Conservation (phyloP, 257 asterid species). For the Solanum phureja region DNA sequence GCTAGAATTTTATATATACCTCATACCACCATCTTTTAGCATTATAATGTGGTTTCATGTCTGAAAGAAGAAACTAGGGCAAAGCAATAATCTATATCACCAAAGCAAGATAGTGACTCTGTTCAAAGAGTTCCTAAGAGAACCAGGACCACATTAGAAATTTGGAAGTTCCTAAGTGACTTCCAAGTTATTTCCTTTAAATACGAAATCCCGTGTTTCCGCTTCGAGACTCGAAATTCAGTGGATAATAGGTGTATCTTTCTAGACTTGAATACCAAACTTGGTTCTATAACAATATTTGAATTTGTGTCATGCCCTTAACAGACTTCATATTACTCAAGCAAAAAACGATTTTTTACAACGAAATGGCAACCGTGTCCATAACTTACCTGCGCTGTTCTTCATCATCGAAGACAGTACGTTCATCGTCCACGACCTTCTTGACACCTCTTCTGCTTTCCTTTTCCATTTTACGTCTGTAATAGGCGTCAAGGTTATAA, state of each 20-base stretch:
- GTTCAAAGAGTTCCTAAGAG: not conserved
- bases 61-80: not conserved
- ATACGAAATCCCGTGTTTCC: not conserved
- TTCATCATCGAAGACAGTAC: slow-evolving; percentile 81
- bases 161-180: not conserved
- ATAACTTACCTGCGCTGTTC: slow-evolving; percentile 69
- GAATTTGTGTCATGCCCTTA: not conserved
- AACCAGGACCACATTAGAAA: not conserved
- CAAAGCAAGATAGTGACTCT: not conserved
- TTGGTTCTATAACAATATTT: not conserved
- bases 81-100: not conserved
- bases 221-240: not conserved
- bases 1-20: not conserved
- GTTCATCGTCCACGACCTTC: slow-evolving; percentile 50
- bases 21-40: not conserved
- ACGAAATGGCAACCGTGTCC: not conserved
- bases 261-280: not conserved
- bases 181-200: not conserved
- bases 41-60: not conserved
- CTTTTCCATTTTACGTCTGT: slow-evolving; percentile 56
- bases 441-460: slow-evolving; percentile 53
- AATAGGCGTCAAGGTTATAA: slow-evolving; percentile 72
- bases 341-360: not conserved
- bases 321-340: not conserved
- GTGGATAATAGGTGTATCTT: not conserved